Evolutionary conservation across 179 eudicot species (phyloP), one percentile per base, ranked within the genome.

Genomic region (Actinidia arguta): DNA sequence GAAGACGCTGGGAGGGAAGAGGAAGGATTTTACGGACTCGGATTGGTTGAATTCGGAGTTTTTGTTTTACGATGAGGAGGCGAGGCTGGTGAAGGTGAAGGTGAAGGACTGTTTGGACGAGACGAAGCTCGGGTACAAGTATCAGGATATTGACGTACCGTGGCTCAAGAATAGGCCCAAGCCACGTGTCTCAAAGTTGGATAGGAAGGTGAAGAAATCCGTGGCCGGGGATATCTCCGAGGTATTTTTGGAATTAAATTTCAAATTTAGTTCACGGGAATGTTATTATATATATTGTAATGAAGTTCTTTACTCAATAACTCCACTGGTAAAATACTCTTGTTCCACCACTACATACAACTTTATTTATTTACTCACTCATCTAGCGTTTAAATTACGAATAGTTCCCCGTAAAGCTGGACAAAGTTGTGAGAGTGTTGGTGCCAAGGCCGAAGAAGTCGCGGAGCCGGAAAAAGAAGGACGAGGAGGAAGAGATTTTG

Each of bases 41-140:
- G 94, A 94, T 78, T 94, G 92, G 91, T 80, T 95, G 39, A 73
- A 94, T 44, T 62, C 98, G 0, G 77, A 86, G 0, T 95, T 95
- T 79, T 44, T 91, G 0, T 95, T 95, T 76, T 94, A 95, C 74
- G 95, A 95, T 47, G 98, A 95, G 81, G 89, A 92, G 50, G 91
- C 91, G 1, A 86, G 86, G 48, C 85, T 89, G 36, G 94, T 92
- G 1, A 84, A 88, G 4, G 95, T 94, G 3, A 88, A 85, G 62
- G 93, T 92, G 0, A 72, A 84, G 52, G 98, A 95, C 83, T 86
- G 92, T 79, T 64, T 92, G 62, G 95, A 94, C 81, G 62, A 78
- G 0, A 84, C 88, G 4, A 89, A 84, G 11, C 88, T 95, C 3
- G 96, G 98, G 0, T 95, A 92, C 44, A 82, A 58, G 0, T 95